Conservation (phyloP, 179 eudicot genomes). For the Actinidia chinensis region DNA sequence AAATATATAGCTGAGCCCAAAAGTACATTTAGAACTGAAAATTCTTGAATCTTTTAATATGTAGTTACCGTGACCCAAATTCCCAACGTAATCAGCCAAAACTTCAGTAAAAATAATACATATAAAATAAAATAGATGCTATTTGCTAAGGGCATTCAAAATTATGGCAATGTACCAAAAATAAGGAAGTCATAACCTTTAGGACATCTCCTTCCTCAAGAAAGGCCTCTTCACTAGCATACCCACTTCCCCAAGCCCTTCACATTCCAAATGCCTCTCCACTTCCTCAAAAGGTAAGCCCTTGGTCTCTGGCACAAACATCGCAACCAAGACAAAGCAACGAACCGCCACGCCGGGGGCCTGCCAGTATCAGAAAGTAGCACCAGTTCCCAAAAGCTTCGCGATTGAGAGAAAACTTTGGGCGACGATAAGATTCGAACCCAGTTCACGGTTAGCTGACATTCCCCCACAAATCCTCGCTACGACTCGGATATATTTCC, state of each 20-base stretch:
- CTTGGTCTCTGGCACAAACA: constrained; percentile 76
- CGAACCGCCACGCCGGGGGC: constrained; percentile 52
- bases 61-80: background rate
- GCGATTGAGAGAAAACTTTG: constrained; percentile 73
- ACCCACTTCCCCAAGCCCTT: constrained; percentile 54
- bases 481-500: constrained; percentile 80
- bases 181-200: background rate
- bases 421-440: constrained; percentile 71
- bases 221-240: constrained; percentile 32
- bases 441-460: constrained; percentile 91
- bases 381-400: constrained; percentile 55
- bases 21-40: no score
- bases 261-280: constrained; percentile 66
- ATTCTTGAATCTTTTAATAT: no score
- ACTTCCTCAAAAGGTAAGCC: constrained; percentile 84
- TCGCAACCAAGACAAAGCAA: constrained; percentile 58
- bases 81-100: background rate
- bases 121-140: background rate
- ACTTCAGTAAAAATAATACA: background rate
- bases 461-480: constrained; percentile 75
- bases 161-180: background rate
- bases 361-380: constrained; percentile 66
- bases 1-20: no score
- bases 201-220: constrained; percentile 33
- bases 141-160: background rate